Conservation (phyloP, 805 yeast genomes). For the Zygoascus flipseniorum region DNA sequence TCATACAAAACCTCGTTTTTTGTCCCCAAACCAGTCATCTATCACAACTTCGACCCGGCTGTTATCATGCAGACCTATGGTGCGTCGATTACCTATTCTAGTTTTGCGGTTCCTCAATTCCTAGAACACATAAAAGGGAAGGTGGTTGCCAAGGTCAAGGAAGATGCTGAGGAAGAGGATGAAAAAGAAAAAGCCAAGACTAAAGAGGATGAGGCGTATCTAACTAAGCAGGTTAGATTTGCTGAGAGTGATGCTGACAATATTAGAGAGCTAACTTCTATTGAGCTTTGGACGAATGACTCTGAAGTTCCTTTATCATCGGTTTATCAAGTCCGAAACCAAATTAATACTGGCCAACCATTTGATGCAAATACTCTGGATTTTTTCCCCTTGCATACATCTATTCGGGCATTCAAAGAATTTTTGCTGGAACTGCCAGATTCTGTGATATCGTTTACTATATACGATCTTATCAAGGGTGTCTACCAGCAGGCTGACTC, state of each 20-base stretch:
- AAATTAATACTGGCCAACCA: constrained; percentile 26
- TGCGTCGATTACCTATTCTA: constrained; percentile 60
- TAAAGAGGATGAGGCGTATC: background rate
- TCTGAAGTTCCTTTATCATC: constrained; percentile 42
- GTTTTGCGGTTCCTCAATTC: constrained; percentile 50
- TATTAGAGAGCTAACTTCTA: constrained; percentile 33
- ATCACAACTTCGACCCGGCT: constrained; percentile 60
- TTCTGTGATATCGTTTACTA: constrained; percentile 53
- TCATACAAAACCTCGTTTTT: constrained; percentile 63
- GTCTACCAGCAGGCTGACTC: constrained; percentile 34
- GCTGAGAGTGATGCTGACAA: background rate
- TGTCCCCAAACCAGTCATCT: constrained; percentile 59
- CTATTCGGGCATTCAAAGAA: constrained; percentile 55
- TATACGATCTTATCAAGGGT: constrained; percentile 55
- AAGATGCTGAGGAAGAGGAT: constrained; percentile 4
- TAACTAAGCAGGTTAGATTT: constrained; percentile 1
- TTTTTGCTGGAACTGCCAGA: constrained; percentile 71
- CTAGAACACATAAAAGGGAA: constrained; percentile 40
- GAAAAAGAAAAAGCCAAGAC: constrained; percentile 1
- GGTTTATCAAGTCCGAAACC: constrained; percentile 50
- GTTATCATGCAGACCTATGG: constrained; percentile 63
- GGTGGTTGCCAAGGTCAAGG: background rate
- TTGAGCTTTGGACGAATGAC: constrained; percentile 39
- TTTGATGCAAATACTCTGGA: constrained; percentile 28
- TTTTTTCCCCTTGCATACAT: constrained; percentile 38